Evolutionary conservation across 2,329 filamentous ascomycete genomes (phyloP), one percentile per base, ranked within the genome.

Genomic region (Cladorrhinum sp.): DNA sequence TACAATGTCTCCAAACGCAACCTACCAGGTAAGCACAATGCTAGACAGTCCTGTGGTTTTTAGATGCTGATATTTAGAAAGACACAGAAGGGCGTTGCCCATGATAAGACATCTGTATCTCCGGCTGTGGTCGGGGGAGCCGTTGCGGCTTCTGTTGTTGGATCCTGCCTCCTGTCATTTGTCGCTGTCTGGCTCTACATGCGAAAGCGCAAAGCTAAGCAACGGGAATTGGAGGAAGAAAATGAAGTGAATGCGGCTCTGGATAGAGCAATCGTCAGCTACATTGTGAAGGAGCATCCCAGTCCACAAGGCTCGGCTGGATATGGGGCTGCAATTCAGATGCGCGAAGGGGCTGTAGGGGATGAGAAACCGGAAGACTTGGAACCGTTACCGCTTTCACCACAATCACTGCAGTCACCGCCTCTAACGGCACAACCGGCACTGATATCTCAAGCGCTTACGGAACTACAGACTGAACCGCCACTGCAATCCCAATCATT

Each of bases 81-180:
- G 53, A 56, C 18, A 25, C 45, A 29, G 18, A 27, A 10, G 9
- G 16, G n/a, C 20, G 50, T 32, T 51, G 25, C 2, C 16, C 61
- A 61, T 50, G 53, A 20, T 23, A 57, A 50, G 23, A 24, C 29
- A 16, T 23, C 16, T 9, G 63, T 74, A 1, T 72, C 72, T 1
- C 67, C 68, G 10, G 71, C 69, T 1, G 66, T 72, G 58, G 67
- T 67, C 10, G 69, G 72, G 22, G 57, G 74, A 7, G 71, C 72
- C 7, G 71, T 75, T 12, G 68, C 72, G 20, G 70, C 64, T 22
- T 72, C 72, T 36, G 71, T 73, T 9, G 69, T 75, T 32, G 74
- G 72, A 1, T 73, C 73, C 1, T 65, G 70, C 2, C 57, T 76
- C 12, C 64, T 75, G 22, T 71, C 72, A 1, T 66, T 76, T n/a